A percentile compares a stretch with the other conserved stretches of the same genome.
phyloP scores from a whole-genome alignment of 2,329 filamentous ascomycete genomes.

The Alternaria dauci region DNA sequence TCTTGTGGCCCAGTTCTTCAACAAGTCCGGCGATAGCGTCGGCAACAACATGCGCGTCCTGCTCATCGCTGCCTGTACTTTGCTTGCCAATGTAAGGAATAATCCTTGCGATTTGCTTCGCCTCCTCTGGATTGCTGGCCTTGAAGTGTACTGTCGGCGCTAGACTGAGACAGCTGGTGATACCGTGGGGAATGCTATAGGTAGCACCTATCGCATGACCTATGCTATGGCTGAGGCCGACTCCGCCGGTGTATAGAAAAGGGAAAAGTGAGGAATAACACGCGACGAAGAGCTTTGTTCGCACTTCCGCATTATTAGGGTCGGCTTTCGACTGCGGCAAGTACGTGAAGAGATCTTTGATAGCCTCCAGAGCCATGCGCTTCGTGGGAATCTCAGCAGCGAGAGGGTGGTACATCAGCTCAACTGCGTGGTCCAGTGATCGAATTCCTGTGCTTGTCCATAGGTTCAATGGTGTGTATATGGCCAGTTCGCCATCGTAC shows the following conservation, averaged over 20 bases:
- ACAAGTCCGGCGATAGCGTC: conserved; percentile 58
- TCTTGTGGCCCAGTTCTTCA: conserved; percentile 53
- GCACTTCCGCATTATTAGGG: conserved; percentile 58
- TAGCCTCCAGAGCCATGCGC: conserved; percentile 57
- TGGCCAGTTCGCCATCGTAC: conserved; percentile 62
- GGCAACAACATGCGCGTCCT: conserved; percentile 56
- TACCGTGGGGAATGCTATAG: conserved; percentile 64
- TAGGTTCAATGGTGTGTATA: conserved; percentile 60
- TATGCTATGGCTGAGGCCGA: conserved; percentile 60
- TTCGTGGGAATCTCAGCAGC: conserved; percentile 60
- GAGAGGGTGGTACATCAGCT: conserved; percentile 63
- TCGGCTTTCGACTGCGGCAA: conserved; percentile 60
- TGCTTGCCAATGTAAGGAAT: conserved; percentile 56
- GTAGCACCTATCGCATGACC: conserved; percentile 64
- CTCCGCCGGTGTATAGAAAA: conserved; percentile 59
- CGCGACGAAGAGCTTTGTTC: conserved; percentile 62
- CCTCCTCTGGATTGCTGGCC: conserved; percentile 56
- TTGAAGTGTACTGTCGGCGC: conserved; percentile 64
- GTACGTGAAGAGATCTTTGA: conserved; percentile 61
- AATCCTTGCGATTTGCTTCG: conserved; percentile 58
- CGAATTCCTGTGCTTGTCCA: conserved; percentile 63
- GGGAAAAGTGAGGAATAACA: conserved; percentile 60
- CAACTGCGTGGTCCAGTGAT: conserved; percentile 65
- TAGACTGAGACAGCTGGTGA: conserved; percentile 63
- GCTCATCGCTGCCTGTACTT: conserved; percentile 53